Evolutionary conservation across 495 filamentous ascomycete genomes (phyloP).

Genomic region (Annulohypoxylon moriforme): DNA sequence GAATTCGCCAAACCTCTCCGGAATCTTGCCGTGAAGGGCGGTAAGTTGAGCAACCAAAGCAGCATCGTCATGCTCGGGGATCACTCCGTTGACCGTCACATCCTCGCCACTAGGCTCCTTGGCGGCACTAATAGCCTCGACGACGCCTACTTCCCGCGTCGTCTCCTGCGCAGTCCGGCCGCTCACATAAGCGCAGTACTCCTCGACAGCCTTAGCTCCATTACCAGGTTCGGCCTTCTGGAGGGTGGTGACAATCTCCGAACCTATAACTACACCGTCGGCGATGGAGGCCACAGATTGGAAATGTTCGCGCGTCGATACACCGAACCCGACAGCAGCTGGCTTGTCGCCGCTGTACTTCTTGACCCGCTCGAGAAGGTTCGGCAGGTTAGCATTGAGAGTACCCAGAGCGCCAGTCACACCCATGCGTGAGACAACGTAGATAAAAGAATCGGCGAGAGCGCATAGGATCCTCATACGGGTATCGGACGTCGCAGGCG

Average conservation of each 20-base stretch:
- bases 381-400: conserved; percentile 81
- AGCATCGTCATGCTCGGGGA: conserved; percentile 56
- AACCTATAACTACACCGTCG: conserved; percentile 97
- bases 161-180: conserved; percentile 65
- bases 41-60: conserved; percentile 59
- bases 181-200: conserved; percentile 85
- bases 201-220: conserved; percentile 78
- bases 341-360: conserved; percentile 90
- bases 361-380: conserved; percentile 86
- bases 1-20: conserved; percentile 93
- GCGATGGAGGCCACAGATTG: conserved; percentile 82
- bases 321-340: conserved; percentile 92
- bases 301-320: conserved; percentile 96
- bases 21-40: conserved; percentile 66
- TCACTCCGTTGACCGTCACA: conserved; percentile 69
- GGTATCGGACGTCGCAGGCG: conserved; percentile 88
- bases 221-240: conserved; percentile 75
- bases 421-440: conserved; percentile 97
- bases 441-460: conserved; percentile 99
- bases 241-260: conserved; percentile 87
- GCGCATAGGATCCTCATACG: conserved; percentile 96
- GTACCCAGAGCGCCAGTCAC: conserved; percentile 91
- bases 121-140: conserved; percentile 69
- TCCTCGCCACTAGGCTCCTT: conserved; percentile 61
- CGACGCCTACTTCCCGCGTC: conserved; percentile 70